phyloP scores from a whole-genome alignment of 2,329 filamentous ascomycete genomes.

The Pyricularia sp. region DNA sequence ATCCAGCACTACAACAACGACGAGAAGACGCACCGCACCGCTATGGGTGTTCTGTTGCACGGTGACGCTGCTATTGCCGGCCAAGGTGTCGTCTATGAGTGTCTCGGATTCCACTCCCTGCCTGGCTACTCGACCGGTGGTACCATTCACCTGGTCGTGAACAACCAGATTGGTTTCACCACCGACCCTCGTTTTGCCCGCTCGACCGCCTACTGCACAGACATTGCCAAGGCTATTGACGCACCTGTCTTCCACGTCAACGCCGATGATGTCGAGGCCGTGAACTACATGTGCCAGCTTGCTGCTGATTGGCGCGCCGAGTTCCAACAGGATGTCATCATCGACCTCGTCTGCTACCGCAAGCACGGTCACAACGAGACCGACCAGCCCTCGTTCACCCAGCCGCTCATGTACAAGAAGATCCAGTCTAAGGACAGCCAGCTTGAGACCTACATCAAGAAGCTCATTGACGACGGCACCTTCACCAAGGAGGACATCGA shows the following conservation, averaged over 20 bases:
- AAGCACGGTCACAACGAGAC: constrained; percentile 99
- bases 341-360: constrained; percentile 97
- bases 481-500: constrained; percentile 98
- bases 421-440: constrained; percentile 78
- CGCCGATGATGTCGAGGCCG: constrained; percentile 93
- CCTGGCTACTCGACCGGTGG: constrained; percentile 95
- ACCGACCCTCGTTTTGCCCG: constrained; percentile 96
- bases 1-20: constrained; percentile 99
- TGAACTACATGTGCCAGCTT: constrained; percentile 96
- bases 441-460: constrained; percentile 84
- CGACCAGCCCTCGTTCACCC: constrained; percentile 98
- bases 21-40: constrained; percentile 76
- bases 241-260: constrained; percentile 99
- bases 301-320: constrained; percentile 96
- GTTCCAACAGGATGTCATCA: constrained; percentile 97
- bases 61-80: constrained; percentile 95
- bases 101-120: constrained; percentile 91
- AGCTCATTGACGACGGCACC: constrained; percentile 83
- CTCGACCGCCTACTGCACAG: constrained; percentile 97
- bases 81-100: constrained; percentile 97
- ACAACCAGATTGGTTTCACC: constrained; percentile 99
- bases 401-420: constrained; percentile 98
- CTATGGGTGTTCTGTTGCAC: constrained; percentile 93
- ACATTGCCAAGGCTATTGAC: constrained; percentile 98
- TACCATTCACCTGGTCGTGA: constrained; percentile 93